phyloP scores from a whole-genome alignment of 306 rosid genomes.

The Fagus sylvatica region DNA sequence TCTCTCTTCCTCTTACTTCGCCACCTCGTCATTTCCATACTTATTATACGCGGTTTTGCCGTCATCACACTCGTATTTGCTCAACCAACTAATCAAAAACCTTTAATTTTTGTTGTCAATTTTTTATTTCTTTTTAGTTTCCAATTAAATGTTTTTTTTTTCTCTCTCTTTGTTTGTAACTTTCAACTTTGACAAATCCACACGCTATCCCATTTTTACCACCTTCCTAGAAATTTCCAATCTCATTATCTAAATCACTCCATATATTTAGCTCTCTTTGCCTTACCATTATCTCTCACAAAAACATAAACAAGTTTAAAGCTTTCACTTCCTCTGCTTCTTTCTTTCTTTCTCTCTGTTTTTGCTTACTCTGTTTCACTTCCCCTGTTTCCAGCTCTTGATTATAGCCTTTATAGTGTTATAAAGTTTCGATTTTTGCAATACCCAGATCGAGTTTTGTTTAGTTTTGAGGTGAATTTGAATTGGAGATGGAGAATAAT shows the following conservation, averaged over 20 bases:
- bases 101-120: not conserved
- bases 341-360: not conserved
- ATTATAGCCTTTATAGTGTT: no score
- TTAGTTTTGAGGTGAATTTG: not conserved
- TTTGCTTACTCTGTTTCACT: not conserved
- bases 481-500: conserved; percentile 54
- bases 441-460: conserved; percentile 8
- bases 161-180: not conserved
- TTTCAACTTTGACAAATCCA: conserved; percentile 40
- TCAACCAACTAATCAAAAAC: not conserved
- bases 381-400: not conserved
- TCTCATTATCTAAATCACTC: not conserved
- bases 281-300: not conserved
- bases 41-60: conserved; percentile 26
- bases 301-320: not conserved
- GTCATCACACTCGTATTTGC: not conserved
- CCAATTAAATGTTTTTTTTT: no score
- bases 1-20: conserved; percentile 5
- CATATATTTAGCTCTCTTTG: conserved; percentile 23
- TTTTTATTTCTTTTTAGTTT: not conserved
- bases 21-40: conserved; percentile 5
- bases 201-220: conserved; percentile 34
- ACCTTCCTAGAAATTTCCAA: conserved; percentile 38
- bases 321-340: not conserved
- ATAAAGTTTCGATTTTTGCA: not conserved